Conservation (phyloP, 768 basidiomycete species). For the Phanerochaete carnosa region DNA sequence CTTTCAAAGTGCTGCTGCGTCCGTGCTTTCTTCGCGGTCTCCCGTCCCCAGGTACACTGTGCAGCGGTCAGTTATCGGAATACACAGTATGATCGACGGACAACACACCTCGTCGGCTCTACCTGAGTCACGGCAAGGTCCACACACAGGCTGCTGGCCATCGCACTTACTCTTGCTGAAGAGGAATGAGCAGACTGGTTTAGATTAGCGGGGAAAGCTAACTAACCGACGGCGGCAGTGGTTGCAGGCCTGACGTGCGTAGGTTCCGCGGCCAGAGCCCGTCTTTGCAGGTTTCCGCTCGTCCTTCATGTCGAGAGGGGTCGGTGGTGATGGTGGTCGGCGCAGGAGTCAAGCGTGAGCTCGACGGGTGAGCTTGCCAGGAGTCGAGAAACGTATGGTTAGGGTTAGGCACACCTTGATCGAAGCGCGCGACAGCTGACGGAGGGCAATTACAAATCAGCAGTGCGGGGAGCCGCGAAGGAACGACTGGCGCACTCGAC, state of each 20-base stretch:
- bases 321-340: background rate
- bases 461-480: background rate
- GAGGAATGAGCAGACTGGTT: background rate
- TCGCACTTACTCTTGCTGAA: slow-evolving; percentile 32
- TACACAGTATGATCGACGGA: background rate
- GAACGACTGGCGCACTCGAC: background rate
- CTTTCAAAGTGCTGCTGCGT: slow-evolving; percentile 33
- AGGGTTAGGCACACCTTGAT: slow-evolving; percentile 2
- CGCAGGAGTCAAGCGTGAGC: background rate
- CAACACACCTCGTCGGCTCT: slow-evolving; percentile 21
- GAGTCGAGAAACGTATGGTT: background rate
- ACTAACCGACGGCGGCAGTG: slow-evolving; percentile 28
- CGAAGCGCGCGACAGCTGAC: slow-evolving; percentile 2
- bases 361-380: background rate
- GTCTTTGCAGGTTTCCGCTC: slow-evolving; percentile 21
- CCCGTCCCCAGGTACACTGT: slow-evolving; percentile 32
- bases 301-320: slow-evolving; percentile 13
- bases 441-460: background rate
- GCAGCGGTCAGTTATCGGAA: background rate
- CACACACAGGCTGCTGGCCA: slow-evolving; percentile 28
- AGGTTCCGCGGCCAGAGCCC: slow-evolving; percentile 26
- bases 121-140: slow-evolving; percentile 25
- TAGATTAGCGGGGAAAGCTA: background rate
- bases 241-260: slow-evolving; percentile 31
- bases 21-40: slow-evolving; percentile 30